phyloP scores from a whole-genome alignment of 192 early-diverging fungal genomes.

The Diversispora eburnea region DNA sequence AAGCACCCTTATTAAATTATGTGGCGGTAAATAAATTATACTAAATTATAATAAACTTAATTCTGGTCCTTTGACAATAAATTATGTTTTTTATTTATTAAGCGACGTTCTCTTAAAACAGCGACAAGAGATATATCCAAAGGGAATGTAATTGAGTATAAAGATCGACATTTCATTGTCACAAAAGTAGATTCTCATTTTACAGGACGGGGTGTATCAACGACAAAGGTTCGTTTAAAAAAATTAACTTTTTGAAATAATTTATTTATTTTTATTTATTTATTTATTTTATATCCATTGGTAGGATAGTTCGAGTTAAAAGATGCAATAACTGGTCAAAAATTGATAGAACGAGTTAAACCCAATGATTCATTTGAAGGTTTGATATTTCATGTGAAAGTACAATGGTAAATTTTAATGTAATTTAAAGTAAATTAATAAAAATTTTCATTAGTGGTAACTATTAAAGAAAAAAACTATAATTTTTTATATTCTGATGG shows the following conservation, averaged over 20 bases:
- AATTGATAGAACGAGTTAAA: neutral
- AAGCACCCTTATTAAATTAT: too few species aligned
- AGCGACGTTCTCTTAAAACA: constrained; percentile 37
- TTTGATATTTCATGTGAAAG: neutral
- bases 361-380: neutral
- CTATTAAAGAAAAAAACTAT: constrained; percentile 59
- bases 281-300: neutral
- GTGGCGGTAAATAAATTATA: too few species aligned
- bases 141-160: constrained; percentile 67
- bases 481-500: constrained; percentile 73
- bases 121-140: constrained; percentile 54
- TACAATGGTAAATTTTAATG: constrained; percentile 39
- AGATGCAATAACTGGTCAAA: neutral
- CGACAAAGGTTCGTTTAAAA: constrained; percentile 46
- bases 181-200: constrained; percentile 59
- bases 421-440: constrained; percentile 59
- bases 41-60: neutral
- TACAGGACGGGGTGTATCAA: constrained; percentile 64
- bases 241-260: neutral
- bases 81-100: neutral
- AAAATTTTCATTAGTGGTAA: constrained; percentile 60
- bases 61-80: neutral
- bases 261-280: neutral
- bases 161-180: constrained; percentile 65
- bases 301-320: neutral